phyloP scores from a whole-genome alignment of 495 filamentous ascomycete species.

The Aspergillus cristatus region DNA sequence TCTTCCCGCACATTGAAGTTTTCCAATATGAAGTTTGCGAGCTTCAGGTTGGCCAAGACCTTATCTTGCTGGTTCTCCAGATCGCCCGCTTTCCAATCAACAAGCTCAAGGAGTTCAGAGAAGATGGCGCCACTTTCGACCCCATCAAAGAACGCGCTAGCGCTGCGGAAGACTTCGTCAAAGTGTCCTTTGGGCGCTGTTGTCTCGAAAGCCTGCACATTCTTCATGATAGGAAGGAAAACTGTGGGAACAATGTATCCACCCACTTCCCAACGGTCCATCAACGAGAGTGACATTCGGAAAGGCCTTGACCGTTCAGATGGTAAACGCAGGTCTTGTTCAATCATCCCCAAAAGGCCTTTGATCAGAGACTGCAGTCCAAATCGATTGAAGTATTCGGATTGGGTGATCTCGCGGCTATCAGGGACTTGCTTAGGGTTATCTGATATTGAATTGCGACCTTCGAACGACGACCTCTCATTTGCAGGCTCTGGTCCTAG shows the following conservation, averaged over 20 bases:
- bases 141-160: conserved; percentile 92
- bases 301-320: conserved; percentile 78
- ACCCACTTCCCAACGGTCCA: conserved; percentile 97
- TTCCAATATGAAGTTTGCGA: conserved; percentile 72
- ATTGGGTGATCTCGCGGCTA: conserved; percentile 35
- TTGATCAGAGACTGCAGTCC: conserved; percentile 64
- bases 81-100: conserved; percentile 24
- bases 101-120: conserved; percentile 58
- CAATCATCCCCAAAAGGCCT: conserved; percentile 71
- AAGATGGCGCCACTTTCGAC: conserved; percentile 93
- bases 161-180: conserved; percentile 82
- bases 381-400: conserved; percentile 69
- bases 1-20: conserved; percentile 94
- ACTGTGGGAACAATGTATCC: conserved; percentile 77
- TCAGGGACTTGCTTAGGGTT: conserved; percentile 36
- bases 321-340: conserved; percentile 40
- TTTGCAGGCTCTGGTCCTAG: conserved; percentile 66
- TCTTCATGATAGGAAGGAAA: conserved; percentile 78
- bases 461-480: conserved; percentile 37
- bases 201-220: conserved; percentile 60
- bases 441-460: conserved; percentile 38
- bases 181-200: conserved; percentile 54
- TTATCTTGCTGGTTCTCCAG: conserved; percentile 39
- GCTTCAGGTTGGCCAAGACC: conserved; percentile 40
- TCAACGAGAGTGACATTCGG: conserved; percentile 83